Evolutionary conservation across 208 protist genomes (phyloP), one percentile per base, ranked within the genome.

Genomic region (Leptomonas seymouri): DNA sequence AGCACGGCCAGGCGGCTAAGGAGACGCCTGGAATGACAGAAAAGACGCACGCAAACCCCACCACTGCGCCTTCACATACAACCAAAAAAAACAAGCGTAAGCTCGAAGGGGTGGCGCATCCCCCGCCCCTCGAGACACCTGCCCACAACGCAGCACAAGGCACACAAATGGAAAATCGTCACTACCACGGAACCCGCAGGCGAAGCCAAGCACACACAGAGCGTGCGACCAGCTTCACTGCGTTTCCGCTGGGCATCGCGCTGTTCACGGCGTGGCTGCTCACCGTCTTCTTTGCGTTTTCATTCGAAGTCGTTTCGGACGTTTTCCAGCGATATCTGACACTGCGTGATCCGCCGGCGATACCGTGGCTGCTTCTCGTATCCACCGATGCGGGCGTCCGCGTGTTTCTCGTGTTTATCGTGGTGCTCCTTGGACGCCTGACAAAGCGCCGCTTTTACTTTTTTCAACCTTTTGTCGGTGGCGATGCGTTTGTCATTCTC

Each of bases 391-490:
- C 87, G 27, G 81, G 63, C 36, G 54, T 91, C 1, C 66, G 85
- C 53, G 34, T 80, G 15, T 41, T 85, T 9, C 79, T 76, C 46
- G 64, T 69, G 1, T 15, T 77, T n/a, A 15, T 87, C 34, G 74
- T 67, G 20, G 44, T 73, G 14, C 46, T 91, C 3, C 66, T 90
- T 8, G 86, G 86, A 42, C 63, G 78, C 25, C 21, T 73, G n/a
- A 78, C 78, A 0, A 54, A 79, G 30, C 55, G 55, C 8, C 64
- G 71, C 27, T 96, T 89, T 67, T 62, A 30, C 30, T 58, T 91
- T 6, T 94, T 91, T 55, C 79, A 92, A 64, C 88, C 87, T 14
- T 94, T 94, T 49, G 48, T 71, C 15, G 89, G 86, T 15, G 89
- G 87, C 3, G 75, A 84, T 21, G 51, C 60, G 6, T 96, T 94